phyloP scores from a whole-genome alignment of 345 rosid species.

The Syzygium grande region DNA sequence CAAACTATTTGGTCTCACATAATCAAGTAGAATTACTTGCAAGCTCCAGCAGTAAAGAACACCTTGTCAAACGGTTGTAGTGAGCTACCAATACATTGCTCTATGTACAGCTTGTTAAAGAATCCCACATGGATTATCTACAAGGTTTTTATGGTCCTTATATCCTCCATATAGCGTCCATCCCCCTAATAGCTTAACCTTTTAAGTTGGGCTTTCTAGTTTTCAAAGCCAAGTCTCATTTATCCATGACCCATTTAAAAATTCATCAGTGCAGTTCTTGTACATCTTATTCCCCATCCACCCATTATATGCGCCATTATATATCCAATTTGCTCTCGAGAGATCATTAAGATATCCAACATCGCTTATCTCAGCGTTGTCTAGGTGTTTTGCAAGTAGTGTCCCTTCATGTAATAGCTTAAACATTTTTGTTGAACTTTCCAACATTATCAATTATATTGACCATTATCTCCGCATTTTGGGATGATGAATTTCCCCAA shows the following conservation, averaged over 20 bases:
- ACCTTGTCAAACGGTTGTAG: background rate
- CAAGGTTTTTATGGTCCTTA: background rate
- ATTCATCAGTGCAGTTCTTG: background rate
- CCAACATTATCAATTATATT: background rate
- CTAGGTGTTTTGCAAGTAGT: background rate
- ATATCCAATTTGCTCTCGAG: background rate
- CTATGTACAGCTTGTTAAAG: background rate
- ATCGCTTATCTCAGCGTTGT: background rate
- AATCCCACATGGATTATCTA: background rate
- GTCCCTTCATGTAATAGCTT: background rate
- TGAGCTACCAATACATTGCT: background rate
- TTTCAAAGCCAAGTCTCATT: background rate
- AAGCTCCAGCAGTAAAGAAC: background rate
- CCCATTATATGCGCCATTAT: background rate
- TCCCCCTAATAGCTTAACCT: background rate
- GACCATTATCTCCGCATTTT: background rate
- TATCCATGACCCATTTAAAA: background rate
- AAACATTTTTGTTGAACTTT: background rate
- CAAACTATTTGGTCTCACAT: background rate
- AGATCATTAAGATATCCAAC: background rate
- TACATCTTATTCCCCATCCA: background rate
- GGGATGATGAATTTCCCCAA: background rate
- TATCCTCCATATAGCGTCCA: background rate
- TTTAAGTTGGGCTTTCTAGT: background rate
- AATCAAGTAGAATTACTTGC: background rate